Percentiles rank a stretch among this genome's conserved stretches.
phyloP scores from a whole-genome alignment of 352 stramenopile species.

The Phytophthora pistaciae region DNA sequence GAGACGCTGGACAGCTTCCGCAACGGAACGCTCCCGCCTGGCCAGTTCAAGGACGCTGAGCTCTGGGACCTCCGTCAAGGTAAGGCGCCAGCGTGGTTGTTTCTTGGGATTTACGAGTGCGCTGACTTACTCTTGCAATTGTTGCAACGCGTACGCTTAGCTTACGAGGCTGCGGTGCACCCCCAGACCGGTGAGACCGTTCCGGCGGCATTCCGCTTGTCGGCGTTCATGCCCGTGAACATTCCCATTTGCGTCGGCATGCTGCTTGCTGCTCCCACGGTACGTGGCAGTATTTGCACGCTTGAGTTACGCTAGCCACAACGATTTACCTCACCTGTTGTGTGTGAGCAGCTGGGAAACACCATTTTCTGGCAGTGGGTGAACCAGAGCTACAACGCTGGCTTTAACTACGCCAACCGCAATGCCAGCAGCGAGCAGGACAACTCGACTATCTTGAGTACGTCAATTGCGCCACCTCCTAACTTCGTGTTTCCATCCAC shows the following conservation, averaged over 20 bases:
- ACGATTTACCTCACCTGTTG: neutral
- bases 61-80: slow-evolving; percentile 82
- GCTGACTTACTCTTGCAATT: slow-evolving; percentile 9
- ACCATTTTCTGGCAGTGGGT: slow-evolving; percentile 92
- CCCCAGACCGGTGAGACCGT: slow-evolving; percentile 86
- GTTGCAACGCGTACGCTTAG: slow-evolving; percentile 27
- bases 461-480: slow-evolving; percentile 11
- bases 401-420: slow-evolving; percentile 92
- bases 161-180: slow-evolving; percentile 83
- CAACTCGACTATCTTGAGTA: slow-evolving; percentile 80
- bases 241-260: slow-evolving; percentile 90
- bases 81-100: slow-evolving; percentile 17
- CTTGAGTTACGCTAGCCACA: neutral
- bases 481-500: neutral
- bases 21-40: slow-evolving; percentile 51
- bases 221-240: slow-evolving; percentile 89
- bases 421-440: slow-evolving; percentile 87
- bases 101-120: neutral
- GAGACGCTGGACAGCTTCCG: slow-evolving; percentile 68
- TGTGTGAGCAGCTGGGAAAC: slow-evolving; percentile 57
- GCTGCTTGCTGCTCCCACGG: slow-evolving; percentile 80
- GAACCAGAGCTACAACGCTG: slow-evolving; percentile 91
- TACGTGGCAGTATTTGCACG: slow-evolving; percentile 21
- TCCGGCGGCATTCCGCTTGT: slow-evolving; percentile 71
- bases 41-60: slow-evolving; percentile 64